Evolutionary conservation across 2,329 filamentous ascomycete genomes (phyloP).

Genomic region (Podosphaera xanthii): DNA sequence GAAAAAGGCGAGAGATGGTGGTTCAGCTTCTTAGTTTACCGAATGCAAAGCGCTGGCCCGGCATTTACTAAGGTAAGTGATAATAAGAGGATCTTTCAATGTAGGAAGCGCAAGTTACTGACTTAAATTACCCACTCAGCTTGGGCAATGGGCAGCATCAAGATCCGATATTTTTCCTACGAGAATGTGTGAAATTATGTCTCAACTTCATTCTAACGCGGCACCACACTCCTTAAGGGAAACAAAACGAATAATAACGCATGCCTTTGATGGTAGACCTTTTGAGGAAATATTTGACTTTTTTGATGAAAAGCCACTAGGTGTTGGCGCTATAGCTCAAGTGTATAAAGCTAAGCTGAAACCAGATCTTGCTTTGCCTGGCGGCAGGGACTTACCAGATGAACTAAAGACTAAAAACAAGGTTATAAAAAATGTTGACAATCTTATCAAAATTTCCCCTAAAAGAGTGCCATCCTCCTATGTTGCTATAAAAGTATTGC

Average conservation of each 20-base stretch:
- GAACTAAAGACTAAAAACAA: slow-evolving; percentile 38
- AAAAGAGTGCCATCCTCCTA: slow-evolving; percentile 72
- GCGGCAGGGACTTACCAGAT: slow-evolving; percentile 30
- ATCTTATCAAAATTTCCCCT: slow-evolving; percentile 66
- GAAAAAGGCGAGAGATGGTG: slow-evolving; percentile 52
- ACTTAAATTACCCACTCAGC: slow-evolving; percentile 21
- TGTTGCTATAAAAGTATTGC: slow-evolving; percentile 88
- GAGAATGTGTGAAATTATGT: slow-evolving; percentile 84
- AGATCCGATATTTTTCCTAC: slow-evolving; percentile 88
- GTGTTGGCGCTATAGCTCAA: slow-evolving; percentile 89
- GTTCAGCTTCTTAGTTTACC: slow-evolving; percentile 68
- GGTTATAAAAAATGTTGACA: slow-evolving; percentile 62
- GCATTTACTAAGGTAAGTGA: slow-evolving; percentile 74
- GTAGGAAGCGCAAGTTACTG: slow-evolving; percentile 4
- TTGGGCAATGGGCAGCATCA: slow-evolving; percentile 96
- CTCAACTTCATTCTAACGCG: slow-evolving; percentile 79
- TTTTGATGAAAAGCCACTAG: slow-evolving; percentile 71
- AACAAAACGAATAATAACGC: slow-evolving; percentile 58
- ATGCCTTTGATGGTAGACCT: slow-evolving; percentile 54
- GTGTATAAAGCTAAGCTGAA: slow-evolving; percentile 92
- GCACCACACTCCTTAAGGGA: slow-evolving; percentile 68
- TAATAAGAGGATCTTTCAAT: not conserved
- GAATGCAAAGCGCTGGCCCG: slow-evolving; percentile 84
- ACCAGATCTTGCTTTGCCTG: slow-evolving; percentile 44
- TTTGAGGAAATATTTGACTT: slow-evolving; percentile 94